Evolutionary conservation across 1,139 yeast species (phyloP), one percentile per base, ranked within the genome.

Genomic region (Debaryomycetaceae sp.): DNA sequence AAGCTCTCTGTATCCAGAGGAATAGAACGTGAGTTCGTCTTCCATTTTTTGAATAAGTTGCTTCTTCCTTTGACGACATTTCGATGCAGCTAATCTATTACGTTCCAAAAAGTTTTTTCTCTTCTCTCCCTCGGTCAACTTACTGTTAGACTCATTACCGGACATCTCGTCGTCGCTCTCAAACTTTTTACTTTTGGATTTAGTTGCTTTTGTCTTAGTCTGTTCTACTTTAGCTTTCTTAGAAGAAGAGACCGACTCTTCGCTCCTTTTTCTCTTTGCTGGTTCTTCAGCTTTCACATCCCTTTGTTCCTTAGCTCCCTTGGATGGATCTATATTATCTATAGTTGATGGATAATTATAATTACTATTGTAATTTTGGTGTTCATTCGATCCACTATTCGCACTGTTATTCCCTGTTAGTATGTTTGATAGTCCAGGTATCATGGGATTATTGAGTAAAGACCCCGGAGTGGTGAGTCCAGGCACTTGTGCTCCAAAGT

Each of bases 11-110:
- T 88, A 90, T 46, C 91, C 95, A 11, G 76, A 64, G 20, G 88
- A 77, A 62, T 83, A 88, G 55, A 79, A 84, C 33, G 75, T 75
- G 63, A 78, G 74, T 59, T 90, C 95, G 40, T 77, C 81, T 62
- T 91, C 96, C 80, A 93, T 84, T 53, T 84, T 86, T 47, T 81
- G 84, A 38, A 89, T 78, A 74, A 87, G 85, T 60, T 88, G 91
- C 68, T 95, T 93, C 75, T 93, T 95, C 44, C 97, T 80, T 65
- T 88, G 96, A 47, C 99, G 81, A 69, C 98, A 95, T 64, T 90
- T 91, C 36, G 95, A 83, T 0, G 99, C 99, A 0, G 99, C 99
- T 11, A 93, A 81, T 49, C 99, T 76, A 63, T 93, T 93, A 49
- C 98, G 75, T 62, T 93, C 99, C 53, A 93, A 68, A 56, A 93